Percentiles rank a stretch among this genome's conserved stretches.
phyloP scores from a whole-genome alignment of 2,329 filamentous ascomycete genomes.

The Coleophoma crateriformis region DNA sequence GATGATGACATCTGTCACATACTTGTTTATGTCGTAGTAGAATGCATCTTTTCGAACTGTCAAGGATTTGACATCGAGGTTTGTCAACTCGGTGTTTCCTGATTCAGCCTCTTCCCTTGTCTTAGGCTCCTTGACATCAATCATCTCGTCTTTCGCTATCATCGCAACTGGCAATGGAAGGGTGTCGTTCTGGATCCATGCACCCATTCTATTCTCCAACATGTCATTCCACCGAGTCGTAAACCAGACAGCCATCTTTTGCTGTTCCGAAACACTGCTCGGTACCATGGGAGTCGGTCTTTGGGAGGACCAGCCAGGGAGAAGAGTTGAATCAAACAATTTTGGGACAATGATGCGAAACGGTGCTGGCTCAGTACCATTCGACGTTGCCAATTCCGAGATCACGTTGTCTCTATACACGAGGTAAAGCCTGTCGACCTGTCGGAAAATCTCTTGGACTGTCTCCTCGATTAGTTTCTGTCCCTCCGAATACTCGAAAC shows the following conservation, averaged over 20 bases:
- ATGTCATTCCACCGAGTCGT: conserved; percentile 44
- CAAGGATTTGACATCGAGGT: background rate
- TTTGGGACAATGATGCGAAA: conserved; percentile 48
- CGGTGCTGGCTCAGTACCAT: conserved; percentile 6
- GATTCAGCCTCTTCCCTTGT: background rate
- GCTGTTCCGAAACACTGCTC: conserved; percentile 43
- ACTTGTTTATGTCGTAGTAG: conserved; percentile 33
- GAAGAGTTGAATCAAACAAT: conserved; percentile 46
- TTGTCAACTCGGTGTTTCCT: background rate
- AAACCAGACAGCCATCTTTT: conserved; percentile 47
- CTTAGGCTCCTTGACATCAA: background rate
- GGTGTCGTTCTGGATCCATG: conserved; percentile 33
- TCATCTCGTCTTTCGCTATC: conserved; percentile 2
- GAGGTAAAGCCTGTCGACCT: conserved; percentile 20
- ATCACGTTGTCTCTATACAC: conserved; percentile 10
- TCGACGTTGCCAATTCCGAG: background rate
- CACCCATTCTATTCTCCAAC: conserved; percentile 32
- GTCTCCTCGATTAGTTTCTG: conserved; percentile 11
- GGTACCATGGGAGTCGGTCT: conserved; percentile 37
- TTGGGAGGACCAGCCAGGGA: conserved; percentile 44
- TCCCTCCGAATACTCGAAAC: conserved; percentile 10
- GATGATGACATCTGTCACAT: conserved; percentile 38
- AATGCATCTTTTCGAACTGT: conserved; percentile 29
- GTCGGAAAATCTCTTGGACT: conserved; percentile 18
- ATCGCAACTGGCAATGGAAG: conserved; percentile 6